Evolutionary conservation across 2,329 filamentous ascomycete species (phyloP), one percentile per base, ranked within the genome.

Genomic region (Sclerotinia minor): DNA sequence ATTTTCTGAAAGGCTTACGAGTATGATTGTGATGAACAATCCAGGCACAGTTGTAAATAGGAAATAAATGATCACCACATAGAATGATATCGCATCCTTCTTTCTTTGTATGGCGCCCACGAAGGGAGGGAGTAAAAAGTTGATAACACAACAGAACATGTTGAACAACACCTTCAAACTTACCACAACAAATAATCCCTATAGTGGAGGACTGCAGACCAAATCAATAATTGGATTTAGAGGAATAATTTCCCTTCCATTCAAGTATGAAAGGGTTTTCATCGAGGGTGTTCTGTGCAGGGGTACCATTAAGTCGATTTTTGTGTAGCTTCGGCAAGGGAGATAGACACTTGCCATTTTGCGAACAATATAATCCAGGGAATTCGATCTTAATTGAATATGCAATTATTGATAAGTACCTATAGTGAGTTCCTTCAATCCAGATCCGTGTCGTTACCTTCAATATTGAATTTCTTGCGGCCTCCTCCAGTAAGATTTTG

Each of bases 381-480:
- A 60, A 65, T 69, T 67, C 55, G 41, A 60, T 66, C 45, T 64
- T 41, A 52, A 41, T 59, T 47, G 60, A 67, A 50, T 63, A 57
- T 69, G 66, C 64, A 29, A 67, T 70, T 72, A 72, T 72, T 69
- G 68, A 71, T 68, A 72, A 72, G 72, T 70, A 65, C 58, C 32
- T 57, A 67, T 24, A 55, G 9, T 50, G 44, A 53, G 24, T 54
- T 68, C 67, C 70, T 71, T 75, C 69, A 76, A 64, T 73, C 80
- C 73, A 87, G 85, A 72, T 79, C 79, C 71, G 87, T 87, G 74
- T 85, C 84, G 69, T 92, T 85, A 83, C 81, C 84, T 80, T 83
- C 90, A 81, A 96, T 89, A 81, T 89, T 94, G 82, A 98, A 93
- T 83, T 92, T 96, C 80, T 90, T 93, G 76, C 94, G 87, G 75